phyloP scores from a whole-genome alignment of 1,284 basidiomycete species.

The Kwoniella shivajii region DNA sequence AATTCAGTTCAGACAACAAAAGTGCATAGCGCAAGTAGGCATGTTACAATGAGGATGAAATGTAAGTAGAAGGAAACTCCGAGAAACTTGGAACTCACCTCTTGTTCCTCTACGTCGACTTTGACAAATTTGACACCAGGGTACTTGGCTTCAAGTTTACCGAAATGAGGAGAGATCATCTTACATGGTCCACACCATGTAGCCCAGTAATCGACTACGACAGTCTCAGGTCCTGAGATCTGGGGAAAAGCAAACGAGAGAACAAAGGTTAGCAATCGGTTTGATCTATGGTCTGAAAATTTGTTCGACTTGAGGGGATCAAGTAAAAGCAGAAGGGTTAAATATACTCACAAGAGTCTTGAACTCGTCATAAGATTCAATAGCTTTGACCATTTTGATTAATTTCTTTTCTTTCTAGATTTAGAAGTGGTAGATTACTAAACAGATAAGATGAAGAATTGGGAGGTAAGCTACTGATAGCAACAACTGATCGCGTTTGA shows the following conservation, averaged over 20 bases:
- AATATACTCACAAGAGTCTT: constrained; percentile 56
- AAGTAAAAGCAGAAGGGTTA: neutral
- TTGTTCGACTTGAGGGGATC: neutral
- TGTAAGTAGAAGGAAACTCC: neutral
- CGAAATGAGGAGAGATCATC: constrained; percentile 75
- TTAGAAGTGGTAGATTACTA: neutral
- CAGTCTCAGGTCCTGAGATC: constrained; percentile 30
- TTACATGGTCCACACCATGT: constrained; percentile 69
- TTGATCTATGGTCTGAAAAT: neutral
- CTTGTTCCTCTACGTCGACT: constrained; percentile 70
- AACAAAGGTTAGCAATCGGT: neutral
- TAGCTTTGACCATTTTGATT: constrained; percentile 57
- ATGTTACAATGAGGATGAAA: neutral
- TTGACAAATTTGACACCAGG: constrained; percentile 72
- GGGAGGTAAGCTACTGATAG: too few species aligned
- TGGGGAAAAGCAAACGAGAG: neutral
- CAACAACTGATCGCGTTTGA: too few species aligned
- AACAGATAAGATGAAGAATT: neutral
- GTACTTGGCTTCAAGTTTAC: constrained; percentile 62
- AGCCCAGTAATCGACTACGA: constrained; percentile 73
- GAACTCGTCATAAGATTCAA: constrained; percentile 63
- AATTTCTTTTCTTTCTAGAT: neutral
- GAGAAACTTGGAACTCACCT: constrained; percentile 26
- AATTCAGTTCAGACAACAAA: too few species aligned
- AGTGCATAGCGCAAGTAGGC: too few species aligned